A percentile compares a stretch with the other conserved stretches of the same genome.
These are phyloP conservation scores for Fomitopsis pulvina DNA, from an alignment of 768 basidiomycete genomes.

Conservation along the genomic window DNA sequence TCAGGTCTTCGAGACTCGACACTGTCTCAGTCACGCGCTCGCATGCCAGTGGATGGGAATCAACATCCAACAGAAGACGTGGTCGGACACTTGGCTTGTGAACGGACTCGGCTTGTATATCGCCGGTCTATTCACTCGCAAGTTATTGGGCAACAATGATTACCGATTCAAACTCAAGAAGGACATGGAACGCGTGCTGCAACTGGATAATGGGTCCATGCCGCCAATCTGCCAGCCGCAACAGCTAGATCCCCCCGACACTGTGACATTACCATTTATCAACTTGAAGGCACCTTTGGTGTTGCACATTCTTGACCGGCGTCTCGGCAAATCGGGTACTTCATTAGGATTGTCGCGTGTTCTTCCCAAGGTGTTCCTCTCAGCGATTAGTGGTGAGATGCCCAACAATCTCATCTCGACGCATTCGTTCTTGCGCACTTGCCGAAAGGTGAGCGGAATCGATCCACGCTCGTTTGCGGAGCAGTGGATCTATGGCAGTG, in stretches of 20 bases:
- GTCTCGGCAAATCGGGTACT: slow-evolving; percentile 91
- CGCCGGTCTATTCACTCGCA: slow-evolving; percentile 79
- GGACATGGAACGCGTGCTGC: slow-evolving; percentile 90
- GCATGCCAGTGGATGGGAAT: slow-evolving; percentile 97
- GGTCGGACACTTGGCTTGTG: slow-evolving; percentile 96
- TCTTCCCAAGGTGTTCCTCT: slow-evolving; percentile 90
- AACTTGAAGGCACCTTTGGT: slow-evolving; percentile 96
- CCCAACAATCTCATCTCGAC: slow-evolving; percentile 83
- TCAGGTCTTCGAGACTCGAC: slow-evolving; percentile 86
- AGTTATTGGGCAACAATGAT: slow-evolving; percentile 92
- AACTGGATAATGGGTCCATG: slow-evolving; percentile 82
- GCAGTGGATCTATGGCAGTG: slow-evolving; percentile 98
- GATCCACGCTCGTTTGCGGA: slow-evolving; percentile 92
- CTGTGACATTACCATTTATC: slow-evolving; percentile 75
- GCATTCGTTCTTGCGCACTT: slow-evolving; percentile 83
- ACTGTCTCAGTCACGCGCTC: slow-evolving; percentile 78
- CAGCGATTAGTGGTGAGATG: slow-evolving; percentile 88
- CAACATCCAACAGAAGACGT: slow-evolving; percentile 89
- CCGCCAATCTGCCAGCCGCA: slow-evolving; percentile 93
- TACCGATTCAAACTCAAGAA: slow-evolving; percentile 93
- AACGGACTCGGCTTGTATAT: slow-evolving; percentile 91
- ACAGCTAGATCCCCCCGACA: slow-evolving; percentile 76
- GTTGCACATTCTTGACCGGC: slow-evolving; percentile 89
- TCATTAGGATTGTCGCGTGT: slow-evolving; percentile 92
- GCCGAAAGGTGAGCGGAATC: slow-evolving; percentile 88